These are phyloP conservation scores for Pterocarpus santalinus DNA, from an alignment of 306 rosid genomes.

Conservation along the genomic window DNA sequence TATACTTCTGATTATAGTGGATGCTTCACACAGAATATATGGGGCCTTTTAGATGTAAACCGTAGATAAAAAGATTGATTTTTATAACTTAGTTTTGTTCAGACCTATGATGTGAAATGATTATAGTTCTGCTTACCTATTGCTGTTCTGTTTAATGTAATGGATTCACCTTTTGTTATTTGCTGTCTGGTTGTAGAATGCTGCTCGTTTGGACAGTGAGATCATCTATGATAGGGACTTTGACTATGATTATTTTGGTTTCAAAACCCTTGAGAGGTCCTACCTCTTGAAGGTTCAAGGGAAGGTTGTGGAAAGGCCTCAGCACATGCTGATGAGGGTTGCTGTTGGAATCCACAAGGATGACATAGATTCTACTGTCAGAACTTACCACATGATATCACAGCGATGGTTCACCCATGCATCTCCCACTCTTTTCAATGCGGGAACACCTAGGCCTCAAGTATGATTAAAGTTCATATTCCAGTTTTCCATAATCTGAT, in stretches of 20 bases:
- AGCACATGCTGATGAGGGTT: constrained; percentile 98
- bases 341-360: constrained; percentile 97
- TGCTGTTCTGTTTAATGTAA: background rate
- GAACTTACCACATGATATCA: constrained; percentile 90
- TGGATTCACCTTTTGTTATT: background rate
- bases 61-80: background rate
- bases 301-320: constrained; percentile 92
- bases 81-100: background rate
- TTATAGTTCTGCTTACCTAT: background rate
- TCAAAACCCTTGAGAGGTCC: constrained; percentile 97
- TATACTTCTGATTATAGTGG: no score
- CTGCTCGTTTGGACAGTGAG: constrained; percentile 92
- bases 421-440: constrained; percentile 95
- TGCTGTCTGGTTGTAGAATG: constrained; percentile 62
- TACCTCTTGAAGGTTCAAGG: constrained; percentile 89
- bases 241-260: constrained; percentile 95
- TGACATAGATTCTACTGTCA: constrained; percentile 83
- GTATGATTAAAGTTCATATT: constrained; percentile 36
- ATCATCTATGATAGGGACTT: constrained; percentile 96
- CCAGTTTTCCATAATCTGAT: no score
- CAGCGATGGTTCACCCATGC: constrained; percentile 99
- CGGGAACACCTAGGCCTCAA: constrained; percentile 97
- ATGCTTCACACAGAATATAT: background rate
- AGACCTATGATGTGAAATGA: background rate
- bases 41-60: background rate